Evolutionary conservation across 768 basidiomycete species (phyloP).

Genomic region (Tephrocybe sp.): DNA sequence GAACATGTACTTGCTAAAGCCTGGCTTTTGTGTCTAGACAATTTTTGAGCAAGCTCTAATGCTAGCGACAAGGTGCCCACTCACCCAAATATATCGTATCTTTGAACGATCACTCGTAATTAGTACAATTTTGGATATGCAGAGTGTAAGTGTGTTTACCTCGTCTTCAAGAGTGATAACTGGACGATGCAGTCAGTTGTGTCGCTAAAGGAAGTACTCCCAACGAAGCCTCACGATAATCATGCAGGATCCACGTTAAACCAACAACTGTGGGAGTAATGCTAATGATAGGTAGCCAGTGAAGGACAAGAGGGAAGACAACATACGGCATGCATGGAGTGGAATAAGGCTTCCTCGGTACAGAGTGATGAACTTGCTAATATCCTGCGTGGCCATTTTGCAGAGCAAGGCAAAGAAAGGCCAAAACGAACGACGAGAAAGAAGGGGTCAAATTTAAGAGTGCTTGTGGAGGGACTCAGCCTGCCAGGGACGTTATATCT

Average conservation of each 20-base stretch:
- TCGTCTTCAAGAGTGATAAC: constrained; percentile 34
- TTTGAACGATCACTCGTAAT: constrained; percentile 17
- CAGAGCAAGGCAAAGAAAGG: no score
- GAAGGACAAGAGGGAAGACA: neutral
- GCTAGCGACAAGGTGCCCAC: neutral
- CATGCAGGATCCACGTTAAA: constrained; percentile 37
- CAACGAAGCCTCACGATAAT: constrained; percentile 27
- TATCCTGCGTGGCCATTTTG: constrained; percentile 26
- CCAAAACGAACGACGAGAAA: no score
- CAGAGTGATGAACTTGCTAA: constrained; percentile 1
- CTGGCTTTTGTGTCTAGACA: constrained; percentile 30
- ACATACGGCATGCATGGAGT: constrained; percentile 18
- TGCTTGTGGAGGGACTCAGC: no score
- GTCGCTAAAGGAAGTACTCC: neutral
- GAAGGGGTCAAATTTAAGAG: no score
- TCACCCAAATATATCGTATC: constrained; percentile 40
- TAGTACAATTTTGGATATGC: no score
- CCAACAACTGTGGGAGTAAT: constrained; percentile 21
- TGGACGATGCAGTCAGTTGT: constrained; percentile 6
- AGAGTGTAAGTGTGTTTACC: constrained; percentile 17
- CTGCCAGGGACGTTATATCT: no score
- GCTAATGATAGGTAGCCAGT: neutral
- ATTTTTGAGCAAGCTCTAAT: neutral
- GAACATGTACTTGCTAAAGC: constrained; percentile 38
- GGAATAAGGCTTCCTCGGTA: constrained; percentile 18